Evolutionary conservation across 2,329 filamentous ascomycete genomes (phyloP).

Genomic region (Beauveria australis): DNA sequence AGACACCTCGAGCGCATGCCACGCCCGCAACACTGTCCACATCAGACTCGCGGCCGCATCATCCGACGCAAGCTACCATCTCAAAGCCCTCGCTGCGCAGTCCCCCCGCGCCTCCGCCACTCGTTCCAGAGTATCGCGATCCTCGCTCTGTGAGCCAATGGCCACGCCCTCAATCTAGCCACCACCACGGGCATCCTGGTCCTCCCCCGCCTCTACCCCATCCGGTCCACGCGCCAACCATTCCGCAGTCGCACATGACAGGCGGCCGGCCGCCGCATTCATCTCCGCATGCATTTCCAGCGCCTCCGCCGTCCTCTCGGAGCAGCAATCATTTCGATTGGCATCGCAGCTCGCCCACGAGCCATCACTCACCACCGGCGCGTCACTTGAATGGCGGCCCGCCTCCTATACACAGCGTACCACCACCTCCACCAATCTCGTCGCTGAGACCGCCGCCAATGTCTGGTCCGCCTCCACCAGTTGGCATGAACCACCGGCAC

Average conservation of each 20-base stretch:
- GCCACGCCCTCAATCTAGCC: slow-evolving; percentile 12
- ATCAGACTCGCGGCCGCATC: background rate
- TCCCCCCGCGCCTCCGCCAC: slow-evolving; percentile 18
- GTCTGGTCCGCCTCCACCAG: slow-evolving; percentile 32
- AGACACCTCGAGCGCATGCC: slow-evolving; percentile 29
- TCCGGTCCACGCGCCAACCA: slow-evolving; percentile 6
- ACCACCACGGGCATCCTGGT: slow-evolving; percentile 4
- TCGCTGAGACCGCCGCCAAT: slow-evolving; percentile 43
- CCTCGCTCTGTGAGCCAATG: slow-evolving; percentile 16
- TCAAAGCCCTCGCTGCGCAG: slow-evolving; percentile 20
- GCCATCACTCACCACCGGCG: slow-evolving; percentile 36
- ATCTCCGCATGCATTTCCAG: slow-evolving; percentile 28
- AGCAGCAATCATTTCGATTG: background rate
- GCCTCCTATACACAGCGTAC: slow-evolving; percentile 23
- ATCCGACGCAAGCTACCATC: slow-evolving; percentile 7
- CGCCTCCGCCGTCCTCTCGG: slow-evolving; percentile 23
- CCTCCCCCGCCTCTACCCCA: slow-evolving; percentile 11
- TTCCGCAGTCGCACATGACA: background rate
- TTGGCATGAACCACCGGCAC: slow-evolving; percentile 31
- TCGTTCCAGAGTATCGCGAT: slow-evolving; percentile 19
- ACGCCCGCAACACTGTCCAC: slow-evolving; percentile 15
- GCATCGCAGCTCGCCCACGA: slow-evolving; percentile 36
- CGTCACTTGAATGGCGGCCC: slow-evolving; percentile 43
- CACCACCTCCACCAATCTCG: slow-evolving; percentile 19
- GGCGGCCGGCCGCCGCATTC: slow-evolving; percentile 25